Evolutionary conservation across 495 filamentous ascomycete genomes (phyloP), one percentile per base, ranked within the genome.

Genomic region (Aspergillus sclerotioniger): DNA sequence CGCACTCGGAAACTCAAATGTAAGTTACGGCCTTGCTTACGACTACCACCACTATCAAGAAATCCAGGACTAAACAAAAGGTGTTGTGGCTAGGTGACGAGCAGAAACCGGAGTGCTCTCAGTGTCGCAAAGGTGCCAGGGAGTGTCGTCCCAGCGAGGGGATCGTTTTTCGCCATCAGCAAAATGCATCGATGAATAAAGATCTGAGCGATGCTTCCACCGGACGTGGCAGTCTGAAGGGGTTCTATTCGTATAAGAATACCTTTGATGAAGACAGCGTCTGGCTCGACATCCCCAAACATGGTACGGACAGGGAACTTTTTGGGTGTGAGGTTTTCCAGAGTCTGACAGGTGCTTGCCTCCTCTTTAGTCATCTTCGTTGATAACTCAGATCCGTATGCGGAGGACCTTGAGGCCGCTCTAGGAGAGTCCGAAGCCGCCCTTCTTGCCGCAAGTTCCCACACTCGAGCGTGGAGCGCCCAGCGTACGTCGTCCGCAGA

Each of bases 201-300:
- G 59, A 64, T 25, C 64, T 64, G 19, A 71, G 70, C 5, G 65
- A 65, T 13, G 67, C 77, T 6, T 69, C 70, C 13, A 72, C 71
- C 55, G 79, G 75, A 17, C 72, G 70, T 17, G 73, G 71, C 0
- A 76, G 69, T 55, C 70, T 89, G 55, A 81, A 80, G 51, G 81
- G 82, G n/a, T 89, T 87, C 65, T 89, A 86, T 65, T 84, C 82
- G 31, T 89, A 89, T 65, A 85, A 82, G 64, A 84, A 89, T 65
- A 86, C 85, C 3, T 89, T 89, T 62, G 77, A 80, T 53, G 76
- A 82, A 56, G 75, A 82, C 59, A 84, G 77, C 44, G 72, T 82
- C 6, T 89, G 86, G 86, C 69, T 89, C 21, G 82, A 86, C 57
- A 77, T 87, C 48, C 86, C 86, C 6, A 83, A 82, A 61, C 70